Base-by-base conservation (phyloP, 768 basidiomycete species). In the Pleurotus citrinopileatus region DNA sequence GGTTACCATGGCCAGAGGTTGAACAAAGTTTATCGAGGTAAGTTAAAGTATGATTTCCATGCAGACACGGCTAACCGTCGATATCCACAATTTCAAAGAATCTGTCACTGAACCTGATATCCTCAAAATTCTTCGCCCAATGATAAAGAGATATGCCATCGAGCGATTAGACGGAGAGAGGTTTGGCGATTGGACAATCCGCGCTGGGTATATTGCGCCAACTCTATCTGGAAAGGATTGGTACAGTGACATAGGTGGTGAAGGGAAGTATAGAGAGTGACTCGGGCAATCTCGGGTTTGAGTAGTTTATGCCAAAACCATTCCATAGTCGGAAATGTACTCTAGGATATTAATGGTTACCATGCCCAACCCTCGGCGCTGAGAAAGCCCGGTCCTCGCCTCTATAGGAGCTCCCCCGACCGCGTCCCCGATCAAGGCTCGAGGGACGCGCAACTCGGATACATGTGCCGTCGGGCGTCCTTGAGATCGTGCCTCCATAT, bases 141-240 rank as follows among this genome's bases (percentile, higher is more conserved):
- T 99, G 91, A 96, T 99, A 79, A 94, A 92, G 70, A 78, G 81
- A 54, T 99, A 94, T 66, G 92, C 96, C 0, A 73, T 89, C 23
- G 94, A 98, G 68, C 79, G 96, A 42, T 71, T 76, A 2, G 86
- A 91, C 7, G 93, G 91, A 25, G 97, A 99, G 70, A 86, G 75
- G 53, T 98, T 99, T 63, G 97, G 97, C 27, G 97, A 98, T 70
- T 99, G 90, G 67, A 91, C 92, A 25, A 89, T 99, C 57, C 80
- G 96, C 44, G 88, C 84, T 22, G 94, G 95, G 40, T 94, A 94
- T 63, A 94, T 98, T 60, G 79, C 91, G 28, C 80, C 89, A 2
- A 94, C 91, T 0, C 88, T 83, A 1, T 81, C 86, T 36, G 95
- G 95, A 15, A 89, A 80, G 61, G 75, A 82, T 43, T 98, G 93